These are phyloP conservation scores for Pythium utonaiense DNA, from an alignment of 352 stramenopile genomes.

Conservation along the genomic window DNA sequence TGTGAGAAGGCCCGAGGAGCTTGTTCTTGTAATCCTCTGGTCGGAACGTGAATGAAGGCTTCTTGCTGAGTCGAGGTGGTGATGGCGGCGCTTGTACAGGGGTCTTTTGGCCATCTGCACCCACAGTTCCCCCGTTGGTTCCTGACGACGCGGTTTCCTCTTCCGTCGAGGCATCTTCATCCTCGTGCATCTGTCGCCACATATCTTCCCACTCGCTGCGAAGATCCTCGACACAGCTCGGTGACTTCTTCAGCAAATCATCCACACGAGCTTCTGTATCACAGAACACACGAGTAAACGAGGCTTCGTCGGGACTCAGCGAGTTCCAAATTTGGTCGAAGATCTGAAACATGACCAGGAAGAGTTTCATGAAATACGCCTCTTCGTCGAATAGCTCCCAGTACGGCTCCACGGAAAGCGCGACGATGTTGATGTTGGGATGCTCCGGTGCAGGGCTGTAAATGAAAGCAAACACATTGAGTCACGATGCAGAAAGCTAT, in stretches of 20 bases:
- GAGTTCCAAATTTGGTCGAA: constrained; percentile 73
- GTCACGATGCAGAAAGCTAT: not conserved
- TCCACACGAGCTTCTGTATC: constrained; percentile 63
- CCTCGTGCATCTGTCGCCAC: constrained; percentile 34
- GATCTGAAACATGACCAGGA: constrained; percentile 70
- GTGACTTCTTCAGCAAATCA: constrained; percentile 63
- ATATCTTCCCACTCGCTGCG: constrained; percentile 59
- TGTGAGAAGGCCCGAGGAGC: constrained; percentile 64
- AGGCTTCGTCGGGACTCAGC: constrained; percentile 55
- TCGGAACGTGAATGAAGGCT: constrained; percentile 52
- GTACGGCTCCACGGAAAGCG: constrained; percentile 75
- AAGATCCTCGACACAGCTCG: constrained; percentile 60
- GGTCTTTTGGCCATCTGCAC: not conserved
- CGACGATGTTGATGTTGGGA: constrained; percentile 68
- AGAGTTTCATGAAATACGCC: constrained; percentile 74
- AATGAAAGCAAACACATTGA: constrained; percentile 9
- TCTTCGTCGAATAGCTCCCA: constrained; percentile 85
- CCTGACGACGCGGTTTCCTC: constrained; percentile 8
- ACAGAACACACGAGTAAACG: constrained; percentile 78
- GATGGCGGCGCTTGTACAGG: constrained; percentile 23
- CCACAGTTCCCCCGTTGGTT: not conserved
- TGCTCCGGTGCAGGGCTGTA: constrained; percentile 52
- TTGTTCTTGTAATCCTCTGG: constrained; percentile 73
- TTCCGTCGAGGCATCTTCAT: constrained; percentile 33
- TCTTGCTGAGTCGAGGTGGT: constrained; percentile 38